These are phyloP conservation scores for Zanthoxylum bungeanum DNA, from an alignment of 345 rosid species.

Conservation along the genomic window DNA sequence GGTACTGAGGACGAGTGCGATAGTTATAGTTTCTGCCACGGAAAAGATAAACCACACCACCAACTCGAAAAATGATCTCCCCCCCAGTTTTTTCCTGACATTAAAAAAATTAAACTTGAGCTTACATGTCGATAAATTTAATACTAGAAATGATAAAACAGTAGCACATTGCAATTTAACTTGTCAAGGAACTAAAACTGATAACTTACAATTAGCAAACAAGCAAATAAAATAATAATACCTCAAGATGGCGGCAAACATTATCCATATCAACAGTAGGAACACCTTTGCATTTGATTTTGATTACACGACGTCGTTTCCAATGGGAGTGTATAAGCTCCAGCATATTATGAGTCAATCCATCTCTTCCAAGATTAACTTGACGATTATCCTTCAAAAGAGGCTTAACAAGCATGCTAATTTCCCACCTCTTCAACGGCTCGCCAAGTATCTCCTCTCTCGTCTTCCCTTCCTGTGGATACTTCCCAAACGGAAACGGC, in stretches of 20 bases:
- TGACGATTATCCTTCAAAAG: constrained; percentile 74
- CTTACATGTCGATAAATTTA: too few species aligned
- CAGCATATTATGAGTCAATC: constrained; percentile 96
- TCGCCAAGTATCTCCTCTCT: constrained; percentile 78
- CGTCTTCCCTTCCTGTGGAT: constrained; percentile 53
- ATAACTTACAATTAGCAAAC: not conserved
- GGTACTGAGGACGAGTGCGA: constrained; percentile 75
- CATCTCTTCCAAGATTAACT: constrained; percentile 94
- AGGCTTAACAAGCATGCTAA: constrained; percentile 64
- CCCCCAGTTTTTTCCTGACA: constrained; percentile 85
- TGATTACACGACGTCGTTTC: constrained; percentile 81
- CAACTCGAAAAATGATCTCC: constrained; percentile 68
- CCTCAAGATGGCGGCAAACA: constrained; percentile 86
- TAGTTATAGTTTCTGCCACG: constrained; percentile 89
- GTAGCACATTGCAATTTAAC: not conserved
- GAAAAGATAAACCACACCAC: constrained; percentile 82
- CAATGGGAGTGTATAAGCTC: constrained; percentile 85
- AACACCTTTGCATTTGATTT: constrained; percentile 82
- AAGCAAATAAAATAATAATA: constrained; percentile 12
- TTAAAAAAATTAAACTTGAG: constrained; percentile 21
- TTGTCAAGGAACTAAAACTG: not conserved
- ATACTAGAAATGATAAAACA: too few species aligned
- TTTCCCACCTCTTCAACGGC: constrained; percentile 86
- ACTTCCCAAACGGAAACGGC: constrained; percentile 57
- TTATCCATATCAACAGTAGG: constrained; percentile 93